These are phyloP conservation scores for Podospora fimiseda DNA, from an alignment of 495 filamentous ascomycete species.

Conservation along the genomic window DNA sequence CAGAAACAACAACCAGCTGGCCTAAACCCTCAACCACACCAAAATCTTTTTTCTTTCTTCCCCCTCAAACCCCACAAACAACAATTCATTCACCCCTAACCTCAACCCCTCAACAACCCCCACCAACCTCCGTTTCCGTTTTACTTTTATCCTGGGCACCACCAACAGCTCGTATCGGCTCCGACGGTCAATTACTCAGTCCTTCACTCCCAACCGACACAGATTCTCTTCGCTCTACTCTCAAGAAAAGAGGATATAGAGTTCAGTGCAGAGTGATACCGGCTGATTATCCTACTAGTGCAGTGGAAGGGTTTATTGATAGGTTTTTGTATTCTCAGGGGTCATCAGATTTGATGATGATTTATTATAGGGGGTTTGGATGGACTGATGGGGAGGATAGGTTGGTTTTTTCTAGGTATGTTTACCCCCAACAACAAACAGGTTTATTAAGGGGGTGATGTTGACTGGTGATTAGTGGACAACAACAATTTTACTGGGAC, in stretches of 20 bases:
- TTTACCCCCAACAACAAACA: too few relatives aligned
- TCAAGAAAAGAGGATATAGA: constrained; percentile 20
- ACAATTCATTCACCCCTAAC: neutral
- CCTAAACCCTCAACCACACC: neutral
- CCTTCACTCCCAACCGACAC: constrained; percentile 9
- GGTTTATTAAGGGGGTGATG: too few relatives aligned
- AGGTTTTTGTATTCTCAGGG: constrained; percentile 12
- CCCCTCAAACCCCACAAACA: neutral
- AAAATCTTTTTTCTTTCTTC: neutral
- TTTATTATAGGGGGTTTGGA: constrained; percentile 22
- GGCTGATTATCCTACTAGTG: constrained; percentile 20
- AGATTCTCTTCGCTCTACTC: constrained; percentile 14
- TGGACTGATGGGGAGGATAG: constrained; percentile 13
- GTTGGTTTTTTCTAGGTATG: constrained; percentile 22
- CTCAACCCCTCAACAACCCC: neutral
- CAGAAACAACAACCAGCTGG: neutral
- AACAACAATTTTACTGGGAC: constrained; percentile 26
- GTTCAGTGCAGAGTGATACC: constrained; percentile 24
- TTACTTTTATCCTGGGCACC: constrained; percentile 22
- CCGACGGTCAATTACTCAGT: constrained; percentile 14
- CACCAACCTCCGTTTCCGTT: constrained; percentile 19
- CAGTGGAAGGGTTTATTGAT: constrained; percentile 22
- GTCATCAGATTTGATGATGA: constrained; percentile 7
- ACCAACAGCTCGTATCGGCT: constrained; percentile 6
- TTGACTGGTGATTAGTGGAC: too few relatives aligned